Evolutionary conservation across 208 protist species (phyloP), one percentile per base, ranked within the genome.

Genomic region (Jaenimonas drosophilae): DNA sequence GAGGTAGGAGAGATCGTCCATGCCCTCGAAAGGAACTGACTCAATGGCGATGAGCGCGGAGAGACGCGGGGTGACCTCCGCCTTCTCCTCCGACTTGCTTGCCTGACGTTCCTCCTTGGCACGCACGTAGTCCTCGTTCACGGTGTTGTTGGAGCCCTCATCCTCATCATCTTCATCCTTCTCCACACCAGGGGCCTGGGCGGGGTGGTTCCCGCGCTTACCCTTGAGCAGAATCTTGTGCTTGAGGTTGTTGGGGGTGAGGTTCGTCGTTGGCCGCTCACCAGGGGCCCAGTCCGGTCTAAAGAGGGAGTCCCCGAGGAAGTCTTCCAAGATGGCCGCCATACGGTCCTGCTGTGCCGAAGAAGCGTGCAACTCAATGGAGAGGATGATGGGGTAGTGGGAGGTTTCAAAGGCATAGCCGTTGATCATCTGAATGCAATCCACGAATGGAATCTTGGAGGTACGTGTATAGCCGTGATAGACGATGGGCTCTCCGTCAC

Each of bases 391-490:
- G 0, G 82, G 82, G 59, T 74, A 91, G 9, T 56, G 33, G 19
- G 82, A 89, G 14, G 38, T 33, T 4, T 38, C 39, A 49, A 95
- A 92, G 24, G 78, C 75, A 47, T 76, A 47, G 21, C 87, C 49
- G 26, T 76, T 58, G 37, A 95, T 89, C 0, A 41, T 33, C 20
- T 66, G 41, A 16, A 92, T 66, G 34, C 64, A 69, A 17, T 73
- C 71, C 23, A 20, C 32, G 29, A 95, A 88, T 23, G 49, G 4
- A 51, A 92, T 89, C 39, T 79, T 76, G 2, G 76, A 75, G 4
- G 76, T 91, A 2, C 57, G 44, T 2, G 84, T 95, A 63, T 88
- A 55, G 23, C 84, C 81, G 49, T 93, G 88, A 48, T 82, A 87
- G 4, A 95, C 63, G 33, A 92, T 65, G 6, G 81, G 84, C 49